Evolutionary conservation across 257 asterid species (phyloP), one percentile per base, ranked within the genome.

Genomic region (Solanum sitiens): DNA sequence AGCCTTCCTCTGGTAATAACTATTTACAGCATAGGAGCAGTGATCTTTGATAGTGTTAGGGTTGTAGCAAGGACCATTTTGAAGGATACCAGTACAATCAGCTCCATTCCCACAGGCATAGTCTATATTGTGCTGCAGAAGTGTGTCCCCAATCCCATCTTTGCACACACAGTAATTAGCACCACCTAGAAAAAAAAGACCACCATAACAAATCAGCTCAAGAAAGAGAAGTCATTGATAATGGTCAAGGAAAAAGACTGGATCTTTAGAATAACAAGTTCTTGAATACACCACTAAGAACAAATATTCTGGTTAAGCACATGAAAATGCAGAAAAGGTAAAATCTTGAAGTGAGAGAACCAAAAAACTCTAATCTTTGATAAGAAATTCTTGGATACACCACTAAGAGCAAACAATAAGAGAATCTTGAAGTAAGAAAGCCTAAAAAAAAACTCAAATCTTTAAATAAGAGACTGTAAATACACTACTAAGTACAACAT

Each of bases 61-160:
- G 83, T 88, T 93, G 71, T 7, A 97, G 90, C 98, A 95, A 68
- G 93, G 84, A 47, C 96, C 99, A 88, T 88, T 93, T 89, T 89
- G 92, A 5, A 44, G 82, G 88, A 95, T 97, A n/a, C 89, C 92
- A 25, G 90, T 39, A 86, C 99, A 97, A 71, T 95, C 98, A 59
- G 98, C 99, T 56, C 97, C 98, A 86, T 83, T 35, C 65, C 98
- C 98, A 90, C 98, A 97, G 32, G 98, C 98, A 90, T 92, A 97
- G 87, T 97, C 99, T 90, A 95, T 95, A 94, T 67, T 91, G 39
- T 89, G 93, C 92, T 97, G 99, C 50, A 94, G 90, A 45, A 20
- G 82, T 5, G 37, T 0, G 14, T 94, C 93, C 80, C 89, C 77
- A 85, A 87, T 0, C 74, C 97, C 96, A 88, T 85, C 89, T 83